Base-by-base conservation (phyloP, 2,329 filamentous ascomycete species). In the Lachnellula hyalina region DNA sequence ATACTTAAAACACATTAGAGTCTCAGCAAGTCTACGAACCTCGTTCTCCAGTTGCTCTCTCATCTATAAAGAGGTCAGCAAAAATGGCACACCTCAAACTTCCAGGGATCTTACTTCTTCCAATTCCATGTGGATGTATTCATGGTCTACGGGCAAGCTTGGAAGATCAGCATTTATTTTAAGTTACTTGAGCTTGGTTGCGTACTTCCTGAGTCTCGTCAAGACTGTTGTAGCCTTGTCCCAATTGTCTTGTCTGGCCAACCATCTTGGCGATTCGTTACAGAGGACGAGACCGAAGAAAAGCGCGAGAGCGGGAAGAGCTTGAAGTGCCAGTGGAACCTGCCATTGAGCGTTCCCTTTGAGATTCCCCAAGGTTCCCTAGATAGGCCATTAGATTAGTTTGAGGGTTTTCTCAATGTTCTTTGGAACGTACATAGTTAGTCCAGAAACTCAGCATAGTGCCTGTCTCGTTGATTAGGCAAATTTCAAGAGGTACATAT, bases 191-290 rank as follows among this genome's bases (percentile, higher is more conserved):
- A 34, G 17, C n/a, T 19, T 15, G 7, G 17, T 3, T 4, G 8
- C 62, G 50, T 46, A 65, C 64, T 67, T 65, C 17, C 60, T 59
- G 41, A 89, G 74, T 38, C 70, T 73, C 19, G 78, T 74, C 6
- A 90, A 75, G 17, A 83, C 78, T 0, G 56, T 57, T 3, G 77
- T 79, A 1, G 85, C 82, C 41, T 80, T 74, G 56, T 89, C 85
- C 84, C 84, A 87, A 59, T 84, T 77, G 62, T 87, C 84, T 63
- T 82, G 77, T 61, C 83, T 81, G 23, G 85, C 86, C 23, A 86
- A 78, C 80, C 82, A 89, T 61, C 86, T 78, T 14, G 85, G 85
- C 6, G 82, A 86, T 60, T 80, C 77, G 11, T 75, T 75, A 65
- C 83, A 85, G 49, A 85, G 68, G 1, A 80, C 65, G 77, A 89